Base-by-base conservation (phyloP, 495 filamentous ascomycete species). In the Lindgomyces ingoldianus region DNA sequence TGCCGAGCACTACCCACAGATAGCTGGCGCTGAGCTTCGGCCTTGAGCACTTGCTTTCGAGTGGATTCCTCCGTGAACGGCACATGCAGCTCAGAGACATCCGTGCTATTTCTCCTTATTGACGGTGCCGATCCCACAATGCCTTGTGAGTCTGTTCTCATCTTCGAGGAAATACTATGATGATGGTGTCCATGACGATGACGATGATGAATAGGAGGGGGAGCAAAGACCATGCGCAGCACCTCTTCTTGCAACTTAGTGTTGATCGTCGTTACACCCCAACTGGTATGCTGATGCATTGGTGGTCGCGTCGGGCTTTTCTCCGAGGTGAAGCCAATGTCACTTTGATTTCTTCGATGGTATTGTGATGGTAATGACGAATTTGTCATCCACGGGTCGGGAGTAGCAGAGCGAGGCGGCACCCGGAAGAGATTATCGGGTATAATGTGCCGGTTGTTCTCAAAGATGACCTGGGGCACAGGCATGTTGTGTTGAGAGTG, bases 181-280 rank as follows among this genome's bases (percentile, higher is more conserved):
- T 88, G 86, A 25, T 87, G 85, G 9, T 84, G 81, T 30, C 81
- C 80, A 64, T 87, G 86, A 57, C 82, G 62, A 44, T 83, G 81
- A 29, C 81, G 79, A 60, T 86, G 84, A 72, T 88, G 85, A 55
- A 96, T 87, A 1, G 88, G 85, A 54, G 92, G 88, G 29, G 91
- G 91, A 42, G 89, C 81, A 74, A 98, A 98, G 0, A 96, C 94
- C 72, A 98, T 94, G 57, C 92, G 87, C 56, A 98, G 86, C 19
- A 98, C 93, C 72, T 96, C 89, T 69, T 96, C 92, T 48, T 92
- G 86, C 19, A 98, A 77, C 62, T 86, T 86, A 58, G 86, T 87
- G 71, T 98, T 98, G 21, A 98, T 89, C 19, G 86, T 93, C 1
- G 94, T 98, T n/a, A 91, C 91, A 12, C 94, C 94, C 95, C 91